These are phyloP conservation scores for Mucor irregularis DNA, from an alignment of 371 early-diverging fungal species.

Conservation along the genomic window DNA sequence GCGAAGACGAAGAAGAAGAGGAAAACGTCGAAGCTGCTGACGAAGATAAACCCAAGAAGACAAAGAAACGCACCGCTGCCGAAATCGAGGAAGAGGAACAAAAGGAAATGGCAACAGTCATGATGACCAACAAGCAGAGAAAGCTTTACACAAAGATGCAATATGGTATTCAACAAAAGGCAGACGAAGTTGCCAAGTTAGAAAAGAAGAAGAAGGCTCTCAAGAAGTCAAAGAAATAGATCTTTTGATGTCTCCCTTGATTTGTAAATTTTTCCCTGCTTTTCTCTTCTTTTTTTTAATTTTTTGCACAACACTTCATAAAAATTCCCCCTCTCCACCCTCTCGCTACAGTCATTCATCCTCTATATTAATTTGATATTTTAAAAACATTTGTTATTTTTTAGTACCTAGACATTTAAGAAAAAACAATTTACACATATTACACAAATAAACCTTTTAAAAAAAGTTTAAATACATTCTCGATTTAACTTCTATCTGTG, in stretches of 20 bases:
- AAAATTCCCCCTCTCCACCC: neutral
- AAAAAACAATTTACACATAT: slow-evolving; percentile 4
- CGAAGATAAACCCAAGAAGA: slow-evolving; percentile 55
- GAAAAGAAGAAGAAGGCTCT: slow-evolving; percentile 45
- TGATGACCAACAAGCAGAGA: slow-evolving; percentile 94
- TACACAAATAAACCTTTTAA: no score
- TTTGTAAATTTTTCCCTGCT: slow-evolving; percentile 5
- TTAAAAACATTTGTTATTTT: neutral
- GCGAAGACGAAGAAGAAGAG: slow-evolving; percentile 53
- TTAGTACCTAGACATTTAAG: no score
- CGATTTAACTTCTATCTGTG: no score
- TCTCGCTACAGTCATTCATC: neutral
- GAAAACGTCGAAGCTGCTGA: slow-evolving; percentile 76
- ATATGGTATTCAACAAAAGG: slow-evolving; percentile 66
- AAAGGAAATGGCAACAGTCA: slow-evolving; percentile 85
- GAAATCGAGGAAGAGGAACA: slow-evolving; percentile 82
- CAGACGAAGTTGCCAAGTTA: slow-evolving; percentile 55
- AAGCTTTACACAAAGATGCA: slow-evolving; percentile 82
- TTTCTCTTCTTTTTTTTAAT: neutral
- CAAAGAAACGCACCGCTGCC: slow-evolving; percentile 59
- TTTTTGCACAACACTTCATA: no score
- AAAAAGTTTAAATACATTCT: neutral
- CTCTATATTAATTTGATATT: slow-evolving; percentile 1
- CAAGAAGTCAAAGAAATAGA: slow-evolving; percentile 27
- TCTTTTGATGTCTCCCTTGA: neutral